Evolutionary conservation across 164 flowering plant species (phyloP), one percentile per base, ranked within the genome.

Genomic region (Tetracentron sinense): DNA sequence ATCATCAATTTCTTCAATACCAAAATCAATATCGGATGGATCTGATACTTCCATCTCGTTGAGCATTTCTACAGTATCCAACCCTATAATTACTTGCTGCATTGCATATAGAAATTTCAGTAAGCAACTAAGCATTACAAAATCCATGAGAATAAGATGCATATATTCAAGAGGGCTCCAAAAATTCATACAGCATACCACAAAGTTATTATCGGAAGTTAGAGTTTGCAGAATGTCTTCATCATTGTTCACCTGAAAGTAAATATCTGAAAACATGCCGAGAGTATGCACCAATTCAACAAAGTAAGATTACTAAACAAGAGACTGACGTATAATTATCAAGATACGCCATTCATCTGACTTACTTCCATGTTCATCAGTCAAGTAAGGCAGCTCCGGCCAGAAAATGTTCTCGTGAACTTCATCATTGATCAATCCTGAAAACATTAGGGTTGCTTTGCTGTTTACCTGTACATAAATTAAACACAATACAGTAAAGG

Each of bases 291-390:
- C 70, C 17, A 20, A 42, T 33, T 64, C 46, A 64, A 51, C 6
- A 61, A 27, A 14, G 7, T 33, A 33, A 8, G 8, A 33, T 16
- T 14, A 61, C n/a, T 31, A 28, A 51, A 17, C 44, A 5, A 57
- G 57, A 46, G 17, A 27, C 31, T 55, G n/a, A 55, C 25, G 42
- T n/a, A n/a, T n/a, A n/a, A n/a, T n/a, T n/a, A n/a, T n/a, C 4
- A 19, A 28, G 46, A 54, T 51, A 31, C 49, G 30, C 31, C 35
- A 68, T 42, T 47, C 21, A 46, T 53, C 35, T 23, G 27, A 76
- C 96, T 80, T 78, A 92, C 98, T 87, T 82, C 96, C 98, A 79
- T 87, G 84, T 71, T 88, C 88, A 74, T 90, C 98, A 21, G 90
- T 88, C 38, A 87, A 71, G 72, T 93, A 93, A 67, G 89, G 87